Evolutionary conservation across 2,329 filamentous ascomycete species (phyloP).

Genomic region (Trichoderma polysporum): DNA sequence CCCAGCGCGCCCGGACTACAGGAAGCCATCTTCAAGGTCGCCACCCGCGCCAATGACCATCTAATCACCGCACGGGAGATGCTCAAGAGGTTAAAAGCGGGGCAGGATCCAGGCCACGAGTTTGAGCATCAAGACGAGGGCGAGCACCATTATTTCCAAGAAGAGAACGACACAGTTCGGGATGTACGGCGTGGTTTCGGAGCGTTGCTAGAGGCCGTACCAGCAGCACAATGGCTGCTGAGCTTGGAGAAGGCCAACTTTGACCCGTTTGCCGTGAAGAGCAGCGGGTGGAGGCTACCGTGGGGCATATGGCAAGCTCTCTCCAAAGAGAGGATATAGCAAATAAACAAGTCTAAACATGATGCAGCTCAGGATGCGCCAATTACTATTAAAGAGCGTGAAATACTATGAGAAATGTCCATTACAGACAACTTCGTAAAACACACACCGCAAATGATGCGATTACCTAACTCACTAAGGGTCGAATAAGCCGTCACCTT

Average conservation of each 20-base stretch:
- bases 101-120: slow-evolving; percentile 74
- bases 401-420: background rate
- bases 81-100: slow-evolving; percentile 74
- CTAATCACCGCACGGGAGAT: slow-evolving; percentile 92
- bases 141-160: slow-evolving; percentile 57
- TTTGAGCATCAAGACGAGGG: slow-evolving; percentile 85
- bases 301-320: slow-evolving; percentile 65
- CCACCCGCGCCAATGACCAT: slow-evolving; percentile 92
- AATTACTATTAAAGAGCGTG: background rate
- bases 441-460: no score
- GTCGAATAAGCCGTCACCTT: background rate
- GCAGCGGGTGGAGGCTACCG: slow-evolving; percentile 73
- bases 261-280: slow-evolving; percentile 69
- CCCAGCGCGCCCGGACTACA: slow-evolving; percentile 75
- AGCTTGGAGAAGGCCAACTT: slow-evolving; percentile 80
- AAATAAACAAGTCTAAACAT: background rate
- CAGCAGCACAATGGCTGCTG: slow-evolving; percentile 75
- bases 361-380: background rate
- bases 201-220: slow-evolving; percentile 75
- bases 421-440: background rate
- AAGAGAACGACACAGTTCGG: slow-evolving; percentile 38
- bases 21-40: slow-evolving; percentile 88
- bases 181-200: slow-evolving; percentile 67
- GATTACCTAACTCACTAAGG: background rate
- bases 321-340: slow-evolving; percentile 48